A percentile compares a stretch with the other conserved stretches of the same genome.
These are phyloP conservation scores for Kwoniella dejecticola DNA, from an alignment of 768 basidiomycete species.

Conservation along the genomic window DNA sequence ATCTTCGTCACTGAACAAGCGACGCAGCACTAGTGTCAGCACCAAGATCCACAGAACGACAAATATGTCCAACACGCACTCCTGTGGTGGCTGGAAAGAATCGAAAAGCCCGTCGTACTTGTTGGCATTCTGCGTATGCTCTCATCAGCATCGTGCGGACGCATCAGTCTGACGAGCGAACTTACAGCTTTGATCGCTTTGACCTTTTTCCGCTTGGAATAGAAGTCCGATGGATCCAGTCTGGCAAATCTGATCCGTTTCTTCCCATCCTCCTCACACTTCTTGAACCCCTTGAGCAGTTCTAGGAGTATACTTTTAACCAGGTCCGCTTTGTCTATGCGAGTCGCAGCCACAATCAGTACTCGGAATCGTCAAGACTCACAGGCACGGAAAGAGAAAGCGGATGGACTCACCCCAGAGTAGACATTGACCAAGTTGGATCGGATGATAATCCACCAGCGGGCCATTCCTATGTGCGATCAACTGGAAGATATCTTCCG, in stretches of 20 bases:
- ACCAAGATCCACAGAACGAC: too few species aligned
- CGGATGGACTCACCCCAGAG: slow-evolving; percentile 81
- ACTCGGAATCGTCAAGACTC: neutral
- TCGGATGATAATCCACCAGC: slow-evolving; percentile 86
- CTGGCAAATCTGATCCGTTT: slow-evolving; percentile 35
- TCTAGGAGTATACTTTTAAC: slow-evolving; percentile 79
- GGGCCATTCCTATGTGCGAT: slow-evolving; percentile 84
- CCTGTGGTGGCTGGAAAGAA: slow-evolving; percentile 15
- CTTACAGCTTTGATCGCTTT: slow-evolving; percentile 57
- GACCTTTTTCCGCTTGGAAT: slow-evolving; percentile 9
- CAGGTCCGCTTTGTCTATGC: slow-evolving; percentile 80
- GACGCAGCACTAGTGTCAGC: too few species aligned
- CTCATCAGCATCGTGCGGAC: neutral
- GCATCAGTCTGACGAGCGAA: slow-evolving; percentile 27
- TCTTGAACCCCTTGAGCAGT: slow-evolving; percentile 62
- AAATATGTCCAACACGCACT: slow-evolving; percentile 5
- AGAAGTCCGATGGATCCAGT: slow-evolving; percentile 41
- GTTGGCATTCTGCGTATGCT: slow-evolving; percentile 9
- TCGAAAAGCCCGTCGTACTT: slow-evolving; percentile 47
- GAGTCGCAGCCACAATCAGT: neutral
- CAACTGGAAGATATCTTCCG: slow-evolving; percentile 72
- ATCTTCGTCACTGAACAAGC: slow-evolving; percentile 22
- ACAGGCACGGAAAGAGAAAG: neutral
- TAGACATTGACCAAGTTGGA: slow-evolving; percentile 86
- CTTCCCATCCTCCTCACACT: slow-evolving; percentile 41